Evolutionary conservation across 768 basidiomycete species (phyloP).

Genomic region (Trametes meyenii): DNA sequence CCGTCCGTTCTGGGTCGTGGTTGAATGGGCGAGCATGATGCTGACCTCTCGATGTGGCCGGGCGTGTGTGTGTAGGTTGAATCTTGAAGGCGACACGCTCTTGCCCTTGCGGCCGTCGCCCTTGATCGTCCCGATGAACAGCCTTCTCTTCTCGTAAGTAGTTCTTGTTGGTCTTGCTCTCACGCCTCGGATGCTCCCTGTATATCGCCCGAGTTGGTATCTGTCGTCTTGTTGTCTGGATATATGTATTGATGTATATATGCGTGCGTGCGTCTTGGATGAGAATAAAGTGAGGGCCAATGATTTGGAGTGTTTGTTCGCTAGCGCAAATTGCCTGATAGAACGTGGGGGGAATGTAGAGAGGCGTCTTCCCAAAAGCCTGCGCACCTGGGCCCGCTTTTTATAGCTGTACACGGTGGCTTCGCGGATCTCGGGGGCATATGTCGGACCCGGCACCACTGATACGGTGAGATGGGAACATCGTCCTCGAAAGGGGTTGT

Average conservation of each 20-base stretch:
- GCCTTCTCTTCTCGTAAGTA: constrained; percentile 9
- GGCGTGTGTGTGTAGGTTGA: not conserved
- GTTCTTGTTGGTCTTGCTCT: not conserved
- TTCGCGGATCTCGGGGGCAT: not conserved
- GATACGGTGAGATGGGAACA: not conserved
- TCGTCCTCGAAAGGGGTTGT: not conserved
- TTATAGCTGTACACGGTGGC: not conserved
- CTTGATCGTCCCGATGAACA: constrained; percentile 8
- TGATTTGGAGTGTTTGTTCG: no score
- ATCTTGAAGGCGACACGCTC: not conserved
- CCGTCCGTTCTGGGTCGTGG: not conserved
- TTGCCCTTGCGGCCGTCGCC: constrained; percentile 16
- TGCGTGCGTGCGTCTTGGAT: not conserved
- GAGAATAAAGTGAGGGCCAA: no score
- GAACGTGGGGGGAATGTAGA: no score
- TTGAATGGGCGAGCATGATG: no score
- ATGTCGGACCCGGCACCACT: not conserved
- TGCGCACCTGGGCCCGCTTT: no score
- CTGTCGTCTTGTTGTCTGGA: constrained; percentile 1
- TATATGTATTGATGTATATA: not conserved
- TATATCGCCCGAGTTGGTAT: not conserved
- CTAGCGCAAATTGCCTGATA: no score
- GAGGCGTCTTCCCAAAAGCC: no score
- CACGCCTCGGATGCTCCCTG: not conserved
- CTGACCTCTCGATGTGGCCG: not conserved